Conservation (phyloP, 208 protist genomes). For the Trypanosoma rangeli region DNA sequence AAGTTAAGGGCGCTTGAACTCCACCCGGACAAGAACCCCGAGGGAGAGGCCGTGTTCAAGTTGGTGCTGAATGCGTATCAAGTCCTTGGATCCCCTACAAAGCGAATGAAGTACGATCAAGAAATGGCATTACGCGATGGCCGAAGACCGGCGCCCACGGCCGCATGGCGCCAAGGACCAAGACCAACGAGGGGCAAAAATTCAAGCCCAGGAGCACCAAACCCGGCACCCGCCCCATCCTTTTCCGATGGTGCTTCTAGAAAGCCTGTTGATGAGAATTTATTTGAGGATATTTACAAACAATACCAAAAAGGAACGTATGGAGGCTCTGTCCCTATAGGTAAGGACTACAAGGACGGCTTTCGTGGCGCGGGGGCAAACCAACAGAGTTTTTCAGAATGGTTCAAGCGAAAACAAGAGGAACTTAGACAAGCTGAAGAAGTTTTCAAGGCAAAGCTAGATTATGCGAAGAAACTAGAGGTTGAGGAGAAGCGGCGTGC, state of each 20-base stretch:
- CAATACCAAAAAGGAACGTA: conserved; percentile 74
- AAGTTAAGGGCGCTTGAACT: conserved; percentile 77
- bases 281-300: conserved; percentile 80
- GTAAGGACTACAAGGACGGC: conserved; percentile 11
- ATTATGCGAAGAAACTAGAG: conserved; percentile 71
- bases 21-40: conserved; percentile 91
- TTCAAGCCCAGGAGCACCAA: conserved; percentile 7
- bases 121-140: conserved; percentile 49
- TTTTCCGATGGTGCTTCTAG: conserved; percentile 15
- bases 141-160: conserved; percentile 6
- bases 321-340: conserved; percentile 11
- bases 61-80: conserved; percentile 83
- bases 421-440: conserved; percentile 74
- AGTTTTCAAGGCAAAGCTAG: conserved; percentile 63
- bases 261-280: conserved; percentile 51
- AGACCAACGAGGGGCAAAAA: conserved; percentile 6
- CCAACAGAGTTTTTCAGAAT: conserved; percentile 72
- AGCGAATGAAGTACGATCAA: conserved; percentile 74
- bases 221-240: conserved; percentile 3
- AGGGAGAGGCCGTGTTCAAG: conserved; percentile 83
- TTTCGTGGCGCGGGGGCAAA: conserved; percentile 40
- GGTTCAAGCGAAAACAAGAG: conserved; percentile 85
- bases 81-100: conserved; percentile 64
- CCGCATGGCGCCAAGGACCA: neutral
- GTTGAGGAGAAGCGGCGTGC: conserved; percentile 66